These are phyloP conservation scores for Limtongia smithiae DNA, from an alignment of 805 yeast species.

Conservation along the genomic window DNA sequence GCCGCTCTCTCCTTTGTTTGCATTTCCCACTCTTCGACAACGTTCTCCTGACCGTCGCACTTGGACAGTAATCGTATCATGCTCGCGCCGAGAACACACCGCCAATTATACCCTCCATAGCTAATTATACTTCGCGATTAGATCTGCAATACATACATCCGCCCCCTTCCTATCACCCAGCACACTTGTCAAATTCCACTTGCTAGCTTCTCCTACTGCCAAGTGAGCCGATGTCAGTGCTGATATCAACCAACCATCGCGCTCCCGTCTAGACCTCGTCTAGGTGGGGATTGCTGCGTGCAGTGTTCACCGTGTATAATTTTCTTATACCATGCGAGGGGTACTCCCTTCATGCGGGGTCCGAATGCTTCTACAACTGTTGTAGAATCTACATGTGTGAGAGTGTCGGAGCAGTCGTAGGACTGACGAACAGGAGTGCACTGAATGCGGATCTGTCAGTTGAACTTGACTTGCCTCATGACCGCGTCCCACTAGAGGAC, in stretches of 20 bases:
- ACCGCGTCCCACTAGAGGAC: too few species aligned
- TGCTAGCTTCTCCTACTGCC: slow-evolving; percentile 6
- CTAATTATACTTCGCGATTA: too few species aligned
- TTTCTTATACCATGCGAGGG: neutral
- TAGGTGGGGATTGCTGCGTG: neutral
- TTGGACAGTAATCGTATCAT: too few species aligned
- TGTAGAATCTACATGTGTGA: neutral
- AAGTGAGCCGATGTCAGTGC: slow-evolving; percentile 30
- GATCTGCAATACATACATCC: too few species aligned
- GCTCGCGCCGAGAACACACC: too few species aligned
- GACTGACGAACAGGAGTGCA: slow-evolving; percentile 9
- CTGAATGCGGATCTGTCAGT: slow-evolving; percentile 5
- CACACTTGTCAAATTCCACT: slow-evolving; percentile 31
- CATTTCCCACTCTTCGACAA: too few species aligned
- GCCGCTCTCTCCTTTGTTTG: too few species aligned
- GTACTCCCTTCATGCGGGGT: slow-evolving; percentile 8
- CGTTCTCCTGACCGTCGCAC: too few species aligned
- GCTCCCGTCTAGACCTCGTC: neutral
- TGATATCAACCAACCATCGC: slow-evolving; percentile 11
- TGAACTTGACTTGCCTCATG: slow-evolving; percentile 17
- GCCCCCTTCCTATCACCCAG: too few species aligned
- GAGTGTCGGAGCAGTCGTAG: slow-evolving; percentile 8
- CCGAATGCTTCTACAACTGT: slow-evolving; percentile 22
- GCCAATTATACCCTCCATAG: too few species aligned
- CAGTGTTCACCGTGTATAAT: neutral